phyloP scores from a whole-genome alignment of 306 rosid species.

The Luffa aegyptiaca region DNA sequence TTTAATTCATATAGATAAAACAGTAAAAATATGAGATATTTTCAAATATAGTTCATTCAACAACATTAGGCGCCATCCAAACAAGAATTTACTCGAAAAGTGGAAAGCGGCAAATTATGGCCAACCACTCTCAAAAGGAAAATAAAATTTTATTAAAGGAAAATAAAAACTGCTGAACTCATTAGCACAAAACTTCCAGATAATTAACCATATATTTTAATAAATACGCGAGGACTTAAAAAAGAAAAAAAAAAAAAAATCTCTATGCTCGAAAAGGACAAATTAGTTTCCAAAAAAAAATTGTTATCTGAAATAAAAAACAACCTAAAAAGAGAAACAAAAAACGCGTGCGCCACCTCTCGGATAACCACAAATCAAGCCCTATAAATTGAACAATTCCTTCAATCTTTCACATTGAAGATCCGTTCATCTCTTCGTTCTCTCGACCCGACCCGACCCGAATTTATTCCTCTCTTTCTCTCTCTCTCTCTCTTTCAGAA shows the following conservation, averaged over 20 bases:
- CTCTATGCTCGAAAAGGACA: neutral
- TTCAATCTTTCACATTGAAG: neutral
- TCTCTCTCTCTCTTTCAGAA: neutral
- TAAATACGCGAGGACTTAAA: neutral
- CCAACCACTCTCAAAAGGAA: neutral
- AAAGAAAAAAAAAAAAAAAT: no score
- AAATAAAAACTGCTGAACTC: neutral
- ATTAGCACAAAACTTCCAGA: neutral
- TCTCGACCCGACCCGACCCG: neutral
- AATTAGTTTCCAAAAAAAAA: neutral
- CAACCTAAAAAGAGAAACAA: neutral
- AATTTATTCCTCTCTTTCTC: neutral
- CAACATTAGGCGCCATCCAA: neutral
- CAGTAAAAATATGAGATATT: neutral
- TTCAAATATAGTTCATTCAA: neutral
- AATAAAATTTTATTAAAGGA: neutral
- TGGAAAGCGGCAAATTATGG: neutral
- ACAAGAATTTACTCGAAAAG: neutral
- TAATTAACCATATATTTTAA: neutral
- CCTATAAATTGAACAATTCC: neutral
- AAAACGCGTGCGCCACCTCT: conserved; percentile 3
- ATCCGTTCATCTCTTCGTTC: neutral
- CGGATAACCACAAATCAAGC: neutral
- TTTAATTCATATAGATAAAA: no score
- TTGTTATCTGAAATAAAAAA: neutral